Conservation (phyloP, 495 filamentous ascomycete genomes). For the Ascodesmis nigricans region DNA sequence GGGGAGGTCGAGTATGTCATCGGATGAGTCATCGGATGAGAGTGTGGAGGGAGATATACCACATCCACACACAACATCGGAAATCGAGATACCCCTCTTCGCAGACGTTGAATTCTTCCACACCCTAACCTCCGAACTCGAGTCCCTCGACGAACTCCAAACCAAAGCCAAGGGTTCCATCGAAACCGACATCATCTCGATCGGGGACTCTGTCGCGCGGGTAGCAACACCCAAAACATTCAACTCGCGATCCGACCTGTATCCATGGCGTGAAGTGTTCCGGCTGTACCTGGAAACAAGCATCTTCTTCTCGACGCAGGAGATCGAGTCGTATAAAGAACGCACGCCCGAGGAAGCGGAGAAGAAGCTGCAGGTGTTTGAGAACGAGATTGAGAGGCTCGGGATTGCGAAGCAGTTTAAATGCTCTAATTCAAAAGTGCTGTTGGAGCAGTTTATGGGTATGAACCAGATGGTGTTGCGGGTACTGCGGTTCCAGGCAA, state of each 20-base stretch:
- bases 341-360: constrained; percentile 32
- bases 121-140: constrained; percentile 38
- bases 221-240: constrained; percentile 32
- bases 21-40: too few relatives aligned
- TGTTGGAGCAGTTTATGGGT: constrained; percentile 38
- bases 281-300: constrained; percentile 43
- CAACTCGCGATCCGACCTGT: constrained; percentile 35
- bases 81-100: constrained; percentile 40
- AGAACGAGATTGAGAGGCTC: constrained; percentile 31
- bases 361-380: constrained; percentile 36
- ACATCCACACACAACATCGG: constrained; percentile 1
- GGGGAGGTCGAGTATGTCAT: background rate
- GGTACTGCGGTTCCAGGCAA: constrained; percentile 48
- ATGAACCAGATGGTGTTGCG: constrained; percentile 43
- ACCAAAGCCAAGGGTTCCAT: constrained; percentile 33
- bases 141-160: constrained; percentile 37
- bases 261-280: constrained; percentile 51
- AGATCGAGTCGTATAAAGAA: constrained; percentile 32
- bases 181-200: constrained; percentile 28
- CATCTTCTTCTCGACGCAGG: constrained; percentile 51
- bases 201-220: constrained; percentile 34
- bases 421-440: constrained; percentile 31
- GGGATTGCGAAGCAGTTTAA: constrained; percentile 35
- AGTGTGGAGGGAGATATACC: background rate
- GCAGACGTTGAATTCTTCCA: constrained; percentile 49